Evolutionary conservation across 169 alveolate genomes (phyloP).

Genomic region (Plasmodium falciparum): DNA sequence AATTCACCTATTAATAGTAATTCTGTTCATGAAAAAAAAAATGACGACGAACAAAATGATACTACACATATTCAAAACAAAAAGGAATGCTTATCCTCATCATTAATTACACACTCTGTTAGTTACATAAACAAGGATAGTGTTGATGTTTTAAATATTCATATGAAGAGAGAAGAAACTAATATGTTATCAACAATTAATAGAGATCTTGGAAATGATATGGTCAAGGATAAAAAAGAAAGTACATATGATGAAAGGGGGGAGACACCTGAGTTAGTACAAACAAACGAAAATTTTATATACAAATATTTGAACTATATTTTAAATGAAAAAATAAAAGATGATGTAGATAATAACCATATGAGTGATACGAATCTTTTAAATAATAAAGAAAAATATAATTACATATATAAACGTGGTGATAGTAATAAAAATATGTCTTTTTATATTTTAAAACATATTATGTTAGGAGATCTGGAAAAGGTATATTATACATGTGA

Average conservation of each 20-base stretch:
- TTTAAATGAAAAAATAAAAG: slow-evolving; percentile 9
- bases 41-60: too few species aligned
- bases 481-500: slow-evolving; percentile 22
- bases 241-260: not conserved
- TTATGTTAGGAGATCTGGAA: slow-evolving; percentile 17
- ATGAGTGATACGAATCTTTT: too few species aligned
- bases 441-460: slow-evolving; percentile 18
- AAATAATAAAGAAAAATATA: too few species aligned
- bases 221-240: not conserved
- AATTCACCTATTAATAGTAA: not conserved
- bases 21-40: not conserved
- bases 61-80: not conserved
- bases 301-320: slow-evolving; percentile 4
- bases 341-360: not conserved
- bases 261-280: not conserved
- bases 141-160: too few species aligned
- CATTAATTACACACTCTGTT: too few species aligned
- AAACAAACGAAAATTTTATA: not conserved
- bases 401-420: too few species aligned
- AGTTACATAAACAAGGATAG: too few species aligned
- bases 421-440: not conserved
- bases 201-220: not conserved
- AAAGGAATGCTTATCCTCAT: not conserved
- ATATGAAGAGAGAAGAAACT: too few species aligned
- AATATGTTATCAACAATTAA: too few species aligned